Percentiles rank a stretch among this genome's conserved stretches.
Conservation (phyloP, 139 green algal genomes). For the Medakamo hakoo region DNA sequence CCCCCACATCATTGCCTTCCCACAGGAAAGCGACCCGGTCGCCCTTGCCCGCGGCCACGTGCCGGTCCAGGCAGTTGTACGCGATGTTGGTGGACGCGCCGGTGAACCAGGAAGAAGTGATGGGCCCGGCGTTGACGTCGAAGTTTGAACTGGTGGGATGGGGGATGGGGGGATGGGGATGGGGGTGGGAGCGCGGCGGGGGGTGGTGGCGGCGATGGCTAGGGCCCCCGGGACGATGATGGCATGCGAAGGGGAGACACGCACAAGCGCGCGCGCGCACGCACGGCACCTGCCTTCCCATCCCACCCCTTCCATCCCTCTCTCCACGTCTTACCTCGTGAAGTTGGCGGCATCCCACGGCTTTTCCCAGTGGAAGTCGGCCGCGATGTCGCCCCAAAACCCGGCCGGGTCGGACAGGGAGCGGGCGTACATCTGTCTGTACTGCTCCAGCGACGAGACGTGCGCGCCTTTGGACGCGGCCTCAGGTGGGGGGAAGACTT, state of each 20-base stretch:
- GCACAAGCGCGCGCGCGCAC: too few species aligned
- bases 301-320: neutral
- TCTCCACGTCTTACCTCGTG: conserved; percentile 9
- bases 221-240: too few species aligned
- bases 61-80: conserved; percentile 58
- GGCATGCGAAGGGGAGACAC: too few species aligned
- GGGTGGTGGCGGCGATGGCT: too few species aligned
- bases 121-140: conserved; percentile 25
- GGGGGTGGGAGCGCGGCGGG: too few species aligned
- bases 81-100: conserved; percentile 36
- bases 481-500: too few species aligned
- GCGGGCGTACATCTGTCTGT: neutral
- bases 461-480: neutral
- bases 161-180: too few species aligned
- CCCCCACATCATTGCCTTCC: conserved; percentile 51
- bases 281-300: too few species aligned
- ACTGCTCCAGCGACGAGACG: neutral
- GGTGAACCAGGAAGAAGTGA: conserved; percentile 33
- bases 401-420: conserved; percentile 2
- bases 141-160: too few species aligned
- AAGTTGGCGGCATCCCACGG: conserved; percentile 34
- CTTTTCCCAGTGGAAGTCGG: conserved; percentile 79
- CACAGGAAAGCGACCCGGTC: conserved; percentile 41
- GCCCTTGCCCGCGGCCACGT: conserved; percentile 38
- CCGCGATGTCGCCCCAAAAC: conserved; percentile 82